Percentiles rank a stretch among this genome's conserved stretches.
Conservation (phyloP, 2,329 filamentous ascomycete species). For the Pseudocercospora crystallina region DNA sequence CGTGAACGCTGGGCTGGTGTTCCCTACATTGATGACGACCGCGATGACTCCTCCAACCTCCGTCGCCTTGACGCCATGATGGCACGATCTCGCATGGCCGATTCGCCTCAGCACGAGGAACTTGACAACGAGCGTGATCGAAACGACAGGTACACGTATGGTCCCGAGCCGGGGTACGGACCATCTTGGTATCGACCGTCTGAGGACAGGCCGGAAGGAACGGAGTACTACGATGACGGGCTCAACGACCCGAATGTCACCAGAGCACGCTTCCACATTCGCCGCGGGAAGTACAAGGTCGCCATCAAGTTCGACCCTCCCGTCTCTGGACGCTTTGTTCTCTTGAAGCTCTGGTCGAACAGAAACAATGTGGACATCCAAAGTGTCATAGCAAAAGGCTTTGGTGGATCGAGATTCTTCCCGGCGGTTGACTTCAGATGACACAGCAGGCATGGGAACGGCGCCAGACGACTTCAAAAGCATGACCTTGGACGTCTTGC, state of each 20-base stretch:
- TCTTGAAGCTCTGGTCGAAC: constrained; percentile 86
- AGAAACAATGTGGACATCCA: constrained; percentile 87
- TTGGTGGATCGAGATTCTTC: constrained; percentile 81
- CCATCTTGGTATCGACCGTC: constrained; percentile 16
- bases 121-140: constrained; percentile 21
- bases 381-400: constrained; percentile 78
- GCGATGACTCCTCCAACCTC: constrained; percentile 21
- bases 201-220: constrained; percentile 6
- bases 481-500: too few species aligned
- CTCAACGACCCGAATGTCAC: constrained; percentile 32
- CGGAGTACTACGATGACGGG: constrained; percentile 23
- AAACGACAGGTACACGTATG: constrained; percentile 15
- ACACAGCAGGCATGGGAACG: not conserved
- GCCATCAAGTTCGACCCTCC: constrained; percentile 83
- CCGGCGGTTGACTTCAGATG: constrained; percentile 27
- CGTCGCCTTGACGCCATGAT: constrained; percentile 29
- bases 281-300: constrained; percentile 77
- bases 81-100: constrained; percentile 27
- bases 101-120: constrained; percentile 20
- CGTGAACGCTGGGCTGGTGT: constrained; percentile 14
- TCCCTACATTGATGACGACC: constrained; percentile 20
- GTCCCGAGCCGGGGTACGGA: constrained; percentile 8
- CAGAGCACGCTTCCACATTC: constrained; percentile 80
- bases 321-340: constrained; percentile 68
- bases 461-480: not conserved